These are phyloP conservation scores for Saccharum hybrid DNA, from an alignment of 202 grass and related monocot genomes.

Conservation along the genomic window DNA sequence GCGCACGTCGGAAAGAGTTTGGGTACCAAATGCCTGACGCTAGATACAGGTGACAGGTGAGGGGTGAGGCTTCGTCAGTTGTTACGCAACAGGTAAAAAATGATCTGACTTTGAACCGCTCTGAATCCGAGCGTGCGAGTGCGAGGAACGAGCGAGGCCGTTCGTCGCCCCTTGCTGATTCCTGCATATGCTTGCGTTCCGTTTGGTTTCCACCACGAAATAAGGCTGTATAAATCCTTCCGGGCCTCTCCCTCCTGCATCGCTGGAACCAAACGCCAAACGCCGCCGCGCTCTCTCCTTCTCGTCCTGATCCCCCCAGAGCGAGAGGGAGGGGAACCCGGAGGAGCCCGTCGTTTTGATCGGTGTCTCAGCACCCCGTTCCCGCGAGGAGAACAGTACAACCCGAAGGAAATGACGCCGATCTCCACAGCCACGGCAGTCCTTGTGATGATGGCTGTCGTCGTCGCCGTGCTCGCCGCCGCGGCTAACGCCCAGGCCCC, in stretches of 20 bases:
- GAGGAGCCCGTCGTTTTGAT: not conserved
- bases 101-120: not conserved
- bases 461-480: slow-evolving; percentile 33
- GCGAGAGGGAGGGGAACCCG: slow-evolving; percentile 45
- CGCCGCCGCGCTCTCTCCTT: slow-evolving; percentile 40
- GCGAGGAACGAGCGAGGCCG: slow-evolving; percentile 36
- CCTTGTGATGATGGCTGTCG: slow-evolving; percentile 39
- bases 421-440: slow-evolving; percentile 21
- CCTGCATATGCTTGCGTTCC: not conserved
- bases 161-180: not conserved
- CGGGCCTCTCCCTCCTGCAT: not conserved
- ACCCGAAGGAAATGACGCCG: slow-evolving; percentile 18
- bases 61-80: not conserved
- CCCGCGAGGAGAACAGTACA: not conserved
- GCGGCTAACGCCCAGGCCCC: slow-evolving; percentile 44
- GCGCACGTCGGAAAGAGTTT: not conserved
- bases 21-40: not conserved
- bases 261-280: slow-evolving; percentile 12
- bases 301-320: slow-evolving; percentile 45
- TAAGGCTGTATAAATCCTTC: not conserved
- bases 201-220: not conserved
- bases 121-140: slow-evolving; percentile 31
- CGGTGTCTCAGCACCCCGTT: not conserved
- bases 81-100: slow-evolving; percentile 23
- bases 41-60: not conserved